These are phyloP conservation scores for Pseudogymnoascus sp. DNA, from an alignment of 2,329 filamentous ascomycete genomes.

Conservation along the genomic window DNA sequence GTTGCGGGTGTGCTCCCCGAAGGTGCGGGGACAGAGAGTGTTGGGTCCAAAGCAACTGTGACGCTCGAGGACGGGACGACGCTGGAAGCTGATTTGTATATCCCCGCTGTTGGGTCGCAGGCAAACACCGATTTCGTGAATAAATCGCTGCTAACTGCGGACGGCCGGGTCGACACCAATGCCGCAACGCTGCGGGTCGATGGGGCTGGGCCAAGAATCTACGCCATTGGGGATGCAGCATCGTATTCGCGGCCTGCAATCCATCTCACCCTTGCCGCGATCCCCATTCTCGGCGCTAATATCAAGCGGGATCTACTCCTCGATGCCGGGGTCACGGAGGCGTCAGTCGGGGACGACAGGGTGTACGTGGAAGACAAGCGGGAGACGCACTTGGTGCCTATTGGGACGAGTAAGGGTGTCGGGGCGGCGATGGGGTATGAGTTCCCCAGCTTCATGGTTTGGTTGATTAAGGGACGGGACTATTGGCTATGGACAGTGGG, in stretches of 20 bases:
- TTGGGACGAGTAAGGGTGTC: conserved; percentile 37
- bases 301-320: conserved; percentile 41
- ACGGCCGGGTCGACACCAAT: conserved; percentile 34
- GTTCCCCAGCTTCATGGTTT: conserved; percentile 37
- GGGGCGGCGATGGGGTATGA: conserved; percentile 35
- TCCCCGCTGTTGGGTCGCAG: conserved; percentile 35
- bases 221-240: conserved; percentile 39
- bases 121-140: conserved; percentile 35
- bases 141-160: conserved; percentile 22
- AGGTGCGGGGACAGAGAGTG: conserved; percentile 22
- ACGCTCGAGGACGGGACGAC: conserved; percentile 32
- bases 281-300: conserved; percentile 38
- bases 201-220: conserved; percentile 31
- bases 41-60: conserved; percentile 27
- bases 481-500: conserved; percentile 44
- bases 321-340: conserved; percentile 22
- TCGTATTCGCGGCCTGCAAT: conserved; percentile 33
- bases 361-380: conserved; percentile 34
- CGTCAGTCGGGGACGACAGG: conserved; percentile 22
- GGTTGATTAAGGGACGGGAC: conserved; percentile 42
- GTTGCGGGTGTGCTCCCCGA: conserved; percentile 29
- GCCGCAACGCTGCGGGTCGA: conserved; percentile 31
- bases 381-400: conserved; percentile 39
- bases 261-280: conserved; percentile 32
- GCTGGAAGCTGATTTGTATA: conserved; percentile 38